Percentiles rank a stretch among this genome's conserved stretches.
Conservation (phyloP, 805 yeast genomes). For the Metschnikowia chrysomelidarum region DNA sequence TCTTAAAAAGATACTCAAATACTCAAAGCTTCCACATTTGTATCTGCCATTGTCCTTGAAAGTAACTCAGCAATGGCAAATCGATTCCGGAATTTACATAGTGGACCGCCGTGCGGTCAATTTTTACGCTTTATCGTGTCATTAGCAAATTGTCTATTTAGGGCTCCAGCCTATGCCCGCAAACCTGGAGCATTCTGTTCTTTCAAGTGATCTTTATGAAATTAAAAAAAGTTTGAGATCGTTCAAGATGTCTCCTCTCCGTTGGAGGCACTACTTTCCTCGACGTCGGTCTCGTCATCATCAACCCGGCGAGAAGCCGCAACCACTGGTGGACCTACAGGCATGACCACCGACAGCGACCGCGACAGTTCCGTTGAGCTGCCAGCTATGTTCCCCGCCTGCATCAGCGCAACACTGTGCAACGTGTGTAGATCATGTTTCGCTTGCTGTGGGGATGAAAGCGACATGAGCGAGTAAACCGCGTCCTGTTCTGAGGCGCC, state of each 20-base stretch:
- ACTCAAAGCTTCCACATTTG: no score
- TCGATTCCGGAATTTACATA: no score
- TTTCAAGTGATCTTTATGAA: not conserved
- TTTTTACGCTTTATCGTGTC: no score
- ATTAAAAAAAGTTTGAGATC: not conserved
- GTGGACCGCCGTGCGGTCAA: no score
- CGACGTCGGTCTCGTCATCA: constrained; percentile 37
- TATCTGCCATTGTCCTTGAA: no score
- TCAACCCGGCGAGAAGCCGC: constrained; percentile 25
- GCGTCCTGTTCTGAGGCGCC: constrained; percentile 51
- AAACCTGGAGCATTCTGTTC: constrained; percentile 3
- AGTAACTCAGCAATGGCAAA: no score
- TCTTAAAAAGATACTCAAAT: no score
- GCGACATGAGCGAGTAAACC: constrained; percentile 52
- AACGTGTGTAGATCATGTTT: constrained; percentile 30
- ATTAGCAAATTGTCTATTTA: constrained; percentile 3
- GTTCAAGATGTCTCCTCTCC: constrained; percentile 16
- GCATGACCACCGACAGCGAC: constrained; percentile 24
- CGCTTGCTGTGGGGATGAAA: constrained; percentile 48
- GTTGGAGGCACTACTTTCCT: constrained; percentile 28
- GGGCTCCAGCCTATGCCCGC: constrained; percentile 12
- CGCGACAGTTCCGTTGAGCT: constrained; percentile 24
- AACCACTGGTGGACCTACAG: constrained; percentile 30
- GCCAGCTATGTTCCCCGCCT: not conserved
- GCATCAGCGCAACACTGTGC: constrained; percentile 7